Conservation (phyloP, 2,329 filamentous ascomycete genomes). For the Knoxdaviesia proteae region DNA sequence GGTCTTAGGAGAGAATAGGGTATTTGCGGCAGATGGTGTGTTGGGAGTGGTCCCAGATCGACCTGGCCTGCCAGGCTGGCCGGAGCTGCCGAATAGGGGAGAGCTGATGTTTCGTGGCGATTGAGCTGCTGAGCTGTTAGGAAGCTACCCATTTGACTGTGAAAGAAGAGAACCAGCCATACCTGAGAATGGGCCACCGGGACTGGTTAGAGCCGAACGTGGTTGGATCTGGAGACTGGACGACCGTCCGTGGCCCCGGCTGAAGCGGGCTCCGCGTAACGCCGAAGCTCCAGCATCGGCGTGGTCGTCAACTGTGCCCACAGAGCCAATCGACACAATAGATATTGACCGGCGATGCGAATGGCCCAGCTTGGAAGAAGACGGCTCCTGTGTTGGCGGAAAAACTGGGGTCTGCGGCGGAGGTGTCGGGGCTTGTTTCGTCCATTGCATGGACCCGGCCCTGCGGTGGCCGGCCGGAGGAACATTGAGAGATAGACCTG, state of each 20-base stretch:
- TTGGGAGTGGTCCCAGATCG: no score
- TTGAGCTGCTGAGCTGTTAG: conserved; percentile 13
- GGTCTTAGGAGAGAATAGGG: conserved; percentile 12
- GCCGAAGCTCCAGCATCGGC: conserved; percentile 3
- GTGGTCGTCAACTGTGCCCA: conserved; percentile 25
- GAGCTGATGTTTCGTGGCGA: conserved; percentile 24
- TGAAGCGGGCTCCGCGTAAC: conserved; percentile 2
- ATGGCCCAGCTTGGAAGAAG: conserved; percentile 9
- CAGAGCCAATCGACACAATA: conserved; percentile 56
- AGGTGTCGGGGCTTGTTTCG: conserved; percentile 11
- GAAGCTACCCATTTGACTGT: neutral
- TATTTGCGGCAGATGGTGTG: no score
- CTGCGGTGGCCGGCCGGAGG: conserved; percentile 23
- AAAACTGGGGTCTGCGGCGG: conserved; percentile 2
- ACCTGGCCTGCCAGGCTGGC: no score
- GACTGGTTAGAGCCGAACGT: conserved; percentile 18
- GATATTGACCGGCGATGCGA: conserved; percentile 56
- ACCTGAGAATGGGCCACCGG: conserved; percentile 17
- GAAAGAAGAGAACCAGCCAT: conserved; percentile 8
- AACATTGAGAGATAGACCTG: conserved; percentile 43
- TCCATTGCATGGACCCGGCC: conserved; percentile 26
- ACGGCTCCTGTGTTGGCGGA: neutral
- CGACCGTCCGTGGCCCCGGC: conserved; percentile 46
- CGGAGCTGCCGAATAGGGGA: conserved; percentile 31
- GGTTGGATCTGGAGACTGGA: conserved; percentile 54